Conservation (phyloP, 352 stramenopile genomes). For the Phytopythium chamaehyphon region DNA sequence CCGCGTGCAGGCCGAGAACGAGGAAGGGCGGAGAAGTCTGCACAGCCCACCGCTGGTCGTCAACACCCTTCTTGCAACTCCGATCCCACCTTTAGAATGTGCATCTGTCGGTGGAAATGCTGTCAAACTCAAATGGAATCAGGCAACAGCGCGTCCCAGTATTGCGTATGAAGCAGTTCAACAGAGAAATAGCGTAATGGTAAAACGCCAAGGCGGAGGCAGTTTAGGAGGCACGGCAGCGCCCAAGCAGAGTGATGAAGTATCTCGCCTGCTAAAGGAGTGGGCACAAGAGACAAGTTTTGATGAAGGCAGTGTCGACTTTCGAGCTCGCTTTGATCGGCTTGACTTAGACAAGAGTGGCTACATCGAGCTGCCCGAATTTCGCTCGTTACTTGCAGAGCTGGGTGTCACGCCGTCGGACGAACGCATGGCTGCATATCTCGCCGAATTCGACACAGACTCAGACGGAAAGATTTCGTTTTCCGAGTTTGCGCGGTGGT, state of each 20-base stretch:
- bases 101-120: conserved; percentile 9
- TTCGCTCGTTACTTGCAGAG: conserved; percentile 80
- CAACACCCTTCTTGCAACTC: conserved; percentile 83
- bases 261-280: conserved; percentile 78
- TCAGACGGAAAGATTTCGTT: conserved; percentile 84
- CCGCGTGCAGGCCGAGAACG: conserved; percentile 80
- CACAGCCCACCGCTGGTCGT: conserved; percentile 73
- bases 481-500: conserved; percentile 87
- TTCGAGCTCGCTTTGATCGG: conserved; percentile 65
- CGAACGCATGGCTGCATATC: conserved; percentile 81
- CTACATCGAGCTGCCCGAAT: conserved; percentile 82
- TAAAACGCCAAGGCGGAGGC: conserved; percentile 5
- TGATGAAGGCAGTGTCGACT: conserved; percentile 68
- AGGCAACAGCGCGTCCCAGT: conserved; percentile 32
- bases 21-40: conserved; percentile 60
- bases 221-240: conserved; percentile 4
- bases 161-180: conserved; percentile 51
- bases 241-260: conserved; percentile 40
- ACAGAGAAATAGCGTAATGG: conserved; percentile 6
- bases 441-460: conserved; percentile 79
- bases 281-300: conserved; percentile 79
- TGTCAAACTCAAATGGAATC: conserved; percentile 54
- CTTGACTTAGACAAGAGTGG: conserved; percentile 71
- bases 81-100: conserved; percentile 28
- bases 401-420: conserved; percentile 76